Evolutionary conservation across 345 rosid genomes (phyloP).

Genomic region (Euclidium syriacum): DNA sequence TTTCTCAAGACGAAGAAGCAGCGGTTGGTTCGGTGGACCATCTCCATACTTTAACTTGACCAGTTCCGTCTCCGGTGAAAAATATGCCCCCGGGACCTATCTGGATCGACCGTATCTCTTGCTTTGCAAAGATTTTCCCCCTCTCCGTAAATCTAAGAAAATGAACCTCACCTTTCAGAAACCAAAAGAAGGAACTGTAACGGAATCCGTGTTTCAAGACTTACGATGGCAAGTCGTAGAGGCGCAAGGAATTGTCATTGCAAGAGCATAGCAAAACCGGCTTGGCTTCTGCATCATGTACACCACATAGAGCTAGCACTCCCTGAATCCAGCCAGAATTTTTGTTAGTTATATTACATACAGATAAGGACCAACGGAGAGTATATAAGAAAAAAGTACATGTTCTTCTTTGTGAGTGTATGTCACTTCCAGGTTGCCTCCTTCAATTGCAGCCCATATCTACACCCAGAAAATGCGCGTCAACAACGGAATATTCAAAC

Average conservation of each 20-base stretch:
- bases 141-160: slow-evolving; percentile 69
- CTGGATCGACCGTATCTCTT: slow-evolving; percentile 79
- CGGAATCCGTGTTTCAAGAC: slow-evolving; percentile 23
- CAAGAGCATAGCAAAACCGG: slow-evolving; percentile 79
- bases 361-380: background rate
- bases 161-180: background rate
- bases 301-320: slow-evolving; percentile 65
- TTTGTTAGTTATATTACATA: slow-evolving; percentile 4
- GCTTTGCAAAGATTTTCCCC: slow-evolving; percentile 80
- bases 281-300: slow-evolving; percentile 76
- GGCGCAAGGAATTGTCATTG: slow-evolving; percentile 65
- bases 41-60: slow-evolving; percentile 90
- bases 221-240: slow-evolving; percentile 94
- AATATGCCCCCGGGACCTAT: slow-evolving; percentile 79
- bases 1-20: slow-evolving; percentile 26
- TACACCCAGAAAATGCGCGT: slow-evolving; percentile 23
- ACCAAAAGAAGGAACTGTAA: background rate
- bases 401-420: slow-evolving; percentile 87
- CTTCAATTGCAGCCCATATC: slow-evolving; percentile 93
- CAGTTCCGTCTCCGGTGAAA: slow-evolving; percentile 93
- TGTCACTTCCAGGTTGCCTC: slow-evolving; percentile 88
- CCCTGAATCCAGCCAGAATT: slow-evolving; percentile 42
- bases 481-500: background rate
- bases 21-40: slow-evolving; percentile 47
- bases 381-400: slow-evolving; percentile 37